These are phyloP conservation scores for Candida coleopterorum DNA, from an alignment of 805 yeast species.

Conservation along the genomic window DNA sequence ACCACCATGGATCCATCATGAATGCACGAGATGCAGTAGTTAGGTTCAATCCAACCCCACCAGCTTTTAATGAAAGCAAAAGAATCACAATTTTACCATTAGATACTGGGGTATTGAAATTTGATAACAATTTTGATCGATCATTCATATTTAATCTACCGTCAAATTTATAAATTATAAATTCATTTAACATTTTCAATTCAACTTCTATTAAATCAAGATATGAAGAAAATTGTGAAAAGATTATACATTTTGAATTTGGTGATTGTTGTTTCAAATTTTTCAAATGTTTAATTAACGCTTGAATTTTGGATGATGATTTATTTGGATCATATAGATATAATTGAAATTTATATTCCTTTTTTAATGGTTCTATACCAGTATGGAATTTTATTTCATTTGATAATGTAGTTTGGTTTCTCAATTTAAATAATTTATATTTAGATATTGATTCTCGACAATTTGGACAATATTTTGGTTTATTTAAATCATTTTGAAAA, in stretches of 20 bases:
- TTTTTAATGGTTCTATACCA: constrained; percentile 3
- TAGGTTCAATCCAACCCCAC: constrained; percentile 88
- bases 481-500: constrained; percentile 50
- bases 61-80: constrained; percentile 78
- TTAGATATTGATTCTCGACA: constrained; percentile 59
- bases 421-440: constrained; percentile 44
- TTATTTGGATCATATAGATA: constrained; percentile 46
- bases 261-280: constrained; percentile 50
- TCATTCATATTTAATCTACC: constrained; percentile 69
- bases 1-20: constrained; percentile 98
- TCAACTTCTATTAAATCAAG: constrained; percentile 70
- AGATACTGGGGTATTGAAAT: constrained; percentile 38
- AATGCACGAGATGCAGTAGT: constrained; percentile 82
- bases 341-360: constrained; percentile 25
- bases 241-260: constrained; percentile 75
- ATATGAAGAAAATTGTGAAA: constrained; percentile 85
- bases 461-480: constrained; percentile 62
- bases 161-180: constrained; percentile 68
- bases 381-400: constrained; percentile 29
- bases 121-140: constrained; percentile 55
- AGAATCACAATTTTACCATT: constrained; percentile 44
- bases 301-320: constrained; percentile 69
- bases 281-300: constrained; percentile 57
- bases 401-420: constrained; percentile 17
- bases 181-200: constrained; percentile 39